phyloP scores from a whole-genome alignment of 306 rosid genomes.

The Citrullus amarus region DNA sequence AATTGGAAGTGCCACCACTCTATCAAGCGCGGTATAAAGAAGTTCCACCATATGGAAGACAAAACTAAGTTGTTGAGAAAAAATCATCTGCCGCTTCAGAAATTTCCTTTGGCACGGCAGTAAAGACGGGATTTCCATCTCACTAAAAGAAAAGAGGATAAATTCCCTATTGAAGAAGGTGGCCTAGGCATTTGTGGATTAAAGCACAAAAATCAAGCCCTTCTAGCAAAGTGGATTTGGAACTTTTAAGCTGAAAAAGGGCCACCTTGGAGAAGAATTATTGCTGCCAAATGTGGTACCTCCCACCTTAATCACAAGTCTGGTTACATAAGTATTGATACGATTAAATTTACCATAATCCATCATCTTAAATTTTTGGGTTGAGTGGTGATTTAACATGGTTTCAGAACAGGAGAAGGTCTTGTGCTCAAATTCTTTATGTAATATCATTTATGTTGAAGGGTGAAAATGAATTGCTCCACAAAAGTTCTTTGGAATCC shows the following conservation, averaged over 20 bases:
- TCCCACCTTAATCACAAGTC: not conserved
- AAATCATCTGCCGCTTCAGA: not conserved
- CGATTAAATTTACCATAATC: no score
- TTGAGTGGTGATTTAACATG: no score
- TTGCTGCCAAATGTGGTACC: not conserved
- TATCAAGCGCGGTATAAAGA: not conserved
- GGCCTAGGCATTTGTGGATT: not conserved
- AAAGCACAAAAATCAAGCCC: not conserved
- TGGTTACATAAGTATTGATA: not conserved
- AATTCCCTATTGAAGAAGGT: not conserved
- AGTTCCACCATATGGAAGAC: not conserved
- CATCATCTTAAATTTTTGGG: no score
- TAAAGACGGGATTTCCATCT: not conserved
- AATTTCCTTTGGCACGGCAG: not conserved
- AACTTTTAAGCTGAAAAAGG: not conserved
- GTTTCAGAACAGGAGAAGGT: no score
- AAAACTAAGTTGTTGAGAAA: not conserved
- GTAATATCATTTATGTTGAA: no score
- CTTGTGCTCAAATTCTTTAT: no score
- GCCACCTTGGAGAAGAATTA: not conserved
- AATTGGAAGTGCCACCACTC: not conserved
- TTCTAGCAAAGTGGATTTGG: not conserved
- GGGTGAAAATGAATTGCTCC: no score
- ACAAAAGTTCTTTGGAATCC: no score
- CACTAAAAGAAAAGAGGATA: not conserved